A percentile compares a stretch with the other conserved stretches of the same genome.
Conservation (phyloP, 768 basidiomycete species). For the Pholiota conissans region DNA sequence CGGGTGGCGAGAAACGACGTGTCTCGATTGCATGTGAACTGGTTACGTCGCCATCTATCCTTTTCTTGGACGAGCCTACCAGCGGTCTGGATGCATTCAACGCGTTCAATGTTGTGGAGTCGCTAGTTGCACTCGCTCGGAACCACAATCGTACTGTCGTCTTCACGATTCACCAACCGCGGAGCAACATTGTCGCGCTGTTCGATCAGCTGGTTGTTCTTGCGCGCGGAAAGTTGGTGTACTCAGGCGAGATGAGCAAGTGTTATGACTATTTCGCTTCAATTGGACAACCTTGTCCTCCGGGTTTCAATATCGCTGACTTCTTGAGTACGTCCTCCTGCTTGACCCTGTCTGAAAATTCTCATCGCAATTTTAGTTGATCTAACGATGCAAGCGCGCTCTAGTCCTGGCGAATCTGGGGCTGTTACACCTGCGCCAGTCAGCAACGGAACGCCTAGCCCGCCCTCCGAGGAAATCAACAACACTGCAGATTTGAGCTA, state of each 20-base stretch:
- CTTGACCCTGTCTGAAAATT: neutral
- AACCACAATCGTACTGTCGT: slow-evolving; percentile 94
- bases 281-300: slow-evolving; percentile 83
- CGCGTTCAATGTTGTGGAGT: slow-evolving; percentile 91
- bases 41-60: slow-evolving; percentile 93
- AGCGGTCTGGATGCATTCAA: slow-evolving; percentile 96
- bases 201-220: slow-evolving; percentile 92
- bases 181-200: slow-evolving; percentile 94
- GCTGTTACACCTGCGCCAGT: neutral
- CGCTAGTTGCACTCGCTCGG: slow-evolving; percentile 79
- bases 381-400: slow-evolving; percentile 64
- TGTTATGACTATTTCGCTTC: slow-evolving; percentile 81
- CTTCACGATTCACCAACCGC: slow-evolving; percentile 98
- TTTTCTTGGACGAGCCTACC: slow-evolving; percentile 97
- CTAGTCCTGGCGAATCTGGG: slow-evolving; percentile 10
- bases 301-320: slow-evolving; percentile 97
- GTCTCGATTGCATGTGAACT: slow-evolving; percentile 98
- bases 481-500: slow-evolving; percentile 46
- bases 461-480: slow-evolving; percentile 30
- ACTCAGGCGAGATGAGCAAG: slow-evolving; percentile 73
- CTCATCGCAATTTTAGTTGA: slow-evolving; percentile 65
- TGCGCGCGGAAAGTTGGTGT: slow-evolving; percentile 80
- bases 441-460: neutral
- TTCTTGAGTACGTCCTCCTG: slow-evolving; percentile 71
- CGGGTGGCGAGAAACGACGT: slow-evolving; percentile 95